These are phyloP conservation scores for Crassisporium funariophilum DNA, from an alignment of 768 basidiomycete species.

Conservation along the genomic window DNA sequence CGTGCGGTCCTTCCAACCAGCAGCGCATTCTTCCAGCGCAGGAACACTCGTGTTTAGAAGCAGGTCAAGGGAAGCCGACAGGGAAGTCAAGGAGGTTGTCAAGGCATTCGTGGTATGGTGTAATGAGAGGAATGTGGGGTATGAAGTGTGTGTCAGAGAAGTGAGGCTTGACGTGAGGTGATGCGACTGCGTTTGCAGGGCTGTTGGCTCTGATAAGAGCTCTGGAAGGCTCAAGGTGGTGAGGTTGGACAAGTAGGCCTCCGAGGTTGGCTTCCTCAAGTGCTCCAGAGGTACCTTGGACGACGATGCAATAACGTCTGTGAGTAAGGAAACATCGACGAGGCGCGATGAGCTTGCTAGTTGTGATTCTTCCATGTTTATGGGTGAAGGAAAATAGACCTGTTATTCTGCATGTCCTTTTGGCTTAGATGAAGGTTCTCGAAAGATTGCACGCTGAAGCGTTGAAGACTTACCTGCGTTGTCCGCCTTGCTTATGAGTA, in stretches of 20 bases:
- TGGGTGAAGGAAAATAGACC: slow-evolving; percentile 10
- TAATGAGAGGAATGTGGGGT: slow-evolving; percentile 89
- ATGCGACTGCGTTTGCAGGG: slow-evolving; percentile 81
- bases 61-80: slow-evolving; percentile 72
- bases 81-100: slow-evolving; percentile 67
- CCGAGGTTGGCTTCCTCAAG: slow-evolving; percentile 31
- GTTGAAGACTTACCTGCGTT: too few relatives aligned
- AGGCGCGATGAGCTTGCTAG: slow-evolving; percentile 29
- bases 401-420: too few relatives aligned
- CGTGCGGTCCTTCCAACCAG: slow-evolving; percentile 72
- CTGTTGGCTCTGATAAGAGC: slow-evolving; percentile 72
- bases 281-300: slow-evolving; percentile 26
- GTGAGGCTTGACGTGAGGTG: slow-evolving; percentile 89
- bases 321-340: slow-evolving; percentile 32
- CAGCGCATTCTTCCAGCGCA: slow-evolving; percentile 71
- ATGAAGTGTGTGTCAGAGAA: slow-evolving; percentile 87
- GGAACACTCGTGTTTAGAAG: slow-evolving; percentile 73
- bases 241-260: slow-evolving; percentile 65
- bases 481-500: too few relatives aligned
- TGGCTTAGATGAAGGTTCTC: background rate
- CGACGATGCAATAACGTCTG: slow-evolving; percentile 35
- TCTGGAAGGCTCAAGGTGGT: slow-evolving; percentile 65
- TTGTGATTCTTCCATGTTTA: slow-evolving; percentile 14
- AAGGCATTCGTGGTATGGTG: slow-evolving; percentile 80
- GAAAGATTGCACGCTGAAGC: too few relatives aligned